phyloP scores from a whole-genome alignment of 352 stramenopile species.

The Globisporangium takayamanum region DNA sequence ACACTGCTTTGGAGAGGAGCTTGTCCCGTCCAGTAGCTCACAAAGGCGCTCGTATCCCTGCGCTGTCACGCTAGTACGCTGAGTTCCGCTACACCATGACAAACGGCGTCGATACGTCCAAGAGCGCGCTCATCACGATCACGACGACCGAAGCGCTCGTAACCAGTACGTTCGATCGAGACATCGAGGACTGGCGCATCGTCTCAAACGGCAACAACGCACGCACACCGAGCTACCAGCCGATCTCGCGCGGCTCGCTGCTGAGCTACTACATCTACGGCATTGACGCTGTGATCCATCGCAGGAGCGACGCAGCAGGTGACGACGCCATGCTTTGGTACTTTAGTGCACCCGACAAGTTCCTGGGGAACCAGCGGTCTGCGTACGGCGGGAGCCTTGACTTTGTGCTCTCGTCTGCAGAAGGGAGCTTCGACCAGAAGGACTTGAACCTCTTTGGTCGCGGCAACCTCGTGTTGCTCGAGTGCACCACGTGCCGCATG shows the following conservation, averaged over 20 bases:
- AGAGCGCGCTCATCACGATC: slow-evolving; percentile 75
- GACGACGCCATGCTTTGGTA: slow-evolving; percentile 84
- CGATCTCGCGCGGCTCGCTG: slow-evolving; percentile 54
- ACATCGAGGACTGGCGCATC: slow-evolving; percentile 75
- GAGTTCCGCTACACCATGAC: slow-evolving; percentile 85
- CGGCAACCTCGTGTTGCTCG: slow-evolving; percentile 74
- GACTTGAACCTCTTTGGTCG: slow-evolving; percentile 72
- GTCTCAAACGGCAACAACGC: slow-evolving; percentile 47
- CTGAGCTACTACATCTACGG: slow-evolving; percentile 90
- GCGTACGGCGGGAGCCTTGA: slow-evolving; percentile 86
- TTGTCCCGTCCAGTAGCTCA: neutral
- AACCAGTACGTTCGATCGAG: slow-evolving; percentile 76
- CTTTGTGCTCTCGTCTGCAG: slow-evolving; percentile 88
- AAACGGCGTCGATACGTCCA: slow-evolving; percentile 53
- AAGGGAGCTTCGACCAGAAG: slow-evolving; percentile 73
- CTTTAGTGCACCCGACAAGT: slow-evolving; percentile 79
- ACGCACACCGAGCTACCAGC: slow-evolving; percentile 34
- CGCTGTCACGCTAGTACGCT: slow-evolving; percentile 41
- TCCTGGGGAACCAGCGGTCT: slow-evolving; percentile 84
- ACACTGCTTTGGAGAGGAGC: neutral
- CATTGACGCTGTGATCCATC: slow-evolving; percentile 62
- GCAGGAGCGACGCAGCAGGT: slow-evolving; percentile 38
- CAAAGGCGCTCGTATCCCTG: neutral
- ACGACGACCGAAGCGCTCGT: slow-evolving; percentile 62
- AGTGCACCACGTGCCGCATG: slow-evolving; percentile 79